Percentiles rank a stretch among this genome's conserved stretches.
phyloP scores from a whole-genome alignment of 1,139 yeast species.

The Taiozyma sp. region DNA sequence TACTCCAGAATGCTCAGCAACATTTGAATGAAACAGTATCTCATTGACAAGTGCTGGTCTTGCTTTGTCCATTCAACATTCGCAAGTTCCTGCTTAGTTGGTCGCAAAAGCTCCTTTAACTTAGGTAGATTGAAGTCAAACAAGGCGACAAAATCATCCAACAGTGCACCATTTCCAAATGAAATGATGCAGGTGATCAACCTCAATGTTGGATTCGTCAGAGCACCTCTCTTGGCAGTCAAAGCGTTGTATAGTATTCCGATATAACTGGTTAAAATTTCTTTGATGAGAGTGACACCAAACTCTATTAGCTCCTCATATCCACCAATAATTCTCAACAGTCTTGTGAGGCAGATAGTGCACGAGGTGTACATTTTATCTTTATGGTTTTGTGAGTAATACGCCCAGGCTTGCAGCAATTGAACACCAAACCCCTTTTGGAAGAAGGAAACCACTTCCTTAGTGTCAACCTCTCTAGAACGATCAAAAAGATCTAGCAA shows the following conservation, averaged over 20 bases:
- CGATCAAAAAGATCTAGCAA: background rate
- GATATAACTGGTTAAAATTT: slow-evolving; percentile 49
- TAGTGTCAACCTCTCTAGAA: slow-evolving; percentile 14
- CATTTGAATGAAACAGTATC: slow-evolving; percentile 57
- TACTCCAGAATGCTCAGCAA: slow-evolving; percentile 50
- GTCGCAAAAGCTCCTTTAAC: slow-evolving; percentile 58
- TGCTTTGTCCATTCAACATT: slow-evolving; percentile 28
- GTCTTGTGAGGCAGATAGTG: slow-evolving; percentile 25
- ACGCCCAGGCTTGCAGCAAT: slow-evolving; percentile 54
- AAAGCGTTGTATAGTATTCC: slow-evolving; percentile 70
- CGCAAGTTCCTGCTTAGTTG: slow-evolving; percentile 43
- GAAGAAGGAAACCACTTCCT: slow-evolving; percentile 29
- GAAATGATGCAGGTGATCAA: slow-evolving; percentile 49
- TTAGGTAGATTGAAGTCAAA: slow-evolving; percentile 66
- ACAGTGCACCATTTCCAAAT: slow-evolving; percentile 44
- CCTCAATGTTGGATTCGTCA: slow-evolving; percentile 58
- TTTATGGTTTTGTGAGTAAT: slow-evolving; percentile 59
- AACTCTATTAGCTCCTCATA: slow-evolving; percentile 19
- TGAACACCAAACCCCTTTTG: slow-evolving; percentile 33
- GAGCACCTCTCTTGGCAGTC: slow-evolving; percentile 50
- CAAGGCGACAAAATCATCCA: slow-evolving; percentile 54
- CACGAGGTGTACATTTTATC: slow-evolving; percentile 44
- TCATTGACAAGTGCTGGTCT: slow-evolving; percentile 39
- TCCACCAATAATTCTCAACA: slow-evolving; percentile 7
- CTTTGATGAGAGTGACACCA: slow-evolving; percentile 41